A percentile compares a stretch with the other conserved stretches of the same genome.
These are phyloP conservation scores for Pistacia integerrima DNA, from an alignment of 345 rosid species.

Conservation along the genomic window DNA sequence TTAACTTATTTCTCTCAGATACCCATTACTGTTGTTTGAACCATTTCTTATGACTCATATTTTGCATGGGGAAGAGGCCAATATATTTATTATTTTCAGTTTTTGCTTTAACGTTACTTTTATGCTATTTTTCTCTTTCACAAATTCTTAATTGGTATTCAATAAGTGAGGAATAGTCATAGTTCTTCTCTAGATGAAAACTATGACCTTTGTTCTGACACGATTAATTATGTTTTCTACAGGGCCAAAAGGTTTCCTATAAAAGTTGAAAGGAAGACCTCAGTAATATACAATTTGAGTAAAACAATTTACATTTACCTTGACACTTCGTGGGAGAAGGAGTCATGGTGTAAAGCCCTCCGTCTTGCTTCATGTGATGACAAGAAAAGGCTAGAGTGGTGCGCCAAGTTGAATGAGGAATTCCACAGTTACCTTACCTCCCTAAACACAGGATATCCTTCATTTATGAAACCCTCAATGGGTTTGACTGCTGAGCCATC, in stretches of 20 bases:
- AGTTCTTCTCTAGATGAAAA: background rate
- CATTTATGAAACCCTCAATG: slow-evolving; percentile 69
- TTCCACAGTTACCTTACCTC: slow-evolving; percentile 63
- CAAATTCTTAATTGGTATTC: slow-evolving; percentile 1
- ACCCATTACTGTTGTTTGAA: background rate
- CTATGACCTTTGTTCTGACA: background rate
- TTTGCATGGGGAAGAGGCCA: no score
- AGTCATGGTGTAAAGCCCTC: slow-evolving; percentile 96
- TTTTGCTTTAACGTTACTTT: background rate
- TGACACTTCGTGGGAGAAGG: slow-evolving; percentile 99
- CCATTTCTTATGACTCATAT: no score
- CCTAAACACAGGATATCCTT: slow-evolving; percentile 65
- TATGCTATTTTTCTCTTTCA: background rate
- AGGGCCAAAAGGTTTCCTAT: slow-evolving; percentile 96
- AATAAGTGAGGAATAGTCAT: background rate
- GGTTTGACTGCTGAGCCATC: slow-evolving; percentile 48
- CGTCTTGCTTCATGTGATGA: slow-evolving; percentile 81
- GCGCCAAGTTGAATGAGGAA: slow-evolving; percentile 52
- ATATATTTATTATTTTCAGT: background rate
- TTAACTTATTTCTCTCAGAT: background rate
- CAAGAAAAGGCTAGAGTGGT: slow-evolving; percentile 55
- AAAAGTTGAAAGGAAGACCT: slow-evolving; percentile 67
- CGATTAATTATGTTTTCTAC: slow-evolving; percentile 1
- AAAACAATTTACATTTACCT: slow-evolving; percentile 64
- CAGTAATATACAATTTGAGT: slow-evolving; percentile 64